Base-by-base conservation (phyloP, 2,329 filamentous ascomycete species). In the Hymenoscyphus fraxineus region DNA sequence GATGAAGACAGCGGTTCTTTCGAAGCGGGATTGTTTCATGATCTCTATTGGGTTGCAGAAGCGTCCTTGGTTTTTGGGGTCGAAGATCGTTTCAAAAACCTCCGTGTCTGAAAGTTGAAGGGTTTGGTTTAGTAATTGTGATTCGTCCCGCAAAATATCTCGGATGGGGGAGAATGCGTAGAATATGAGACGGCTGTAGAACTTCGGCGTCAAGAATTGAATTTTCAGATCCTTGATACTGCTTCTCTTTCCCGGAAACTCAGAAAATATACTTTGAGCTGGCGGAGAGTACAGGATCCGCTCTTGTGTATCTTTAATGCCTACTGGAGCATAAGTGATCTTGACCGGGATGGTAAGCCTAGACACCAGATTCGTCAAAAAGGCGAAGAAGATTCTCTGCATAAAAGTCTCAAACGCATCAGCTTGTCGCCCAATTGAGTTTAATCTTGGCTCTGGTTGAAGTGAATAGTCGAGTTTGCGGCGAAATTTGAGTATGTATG, bases 171-270 rank as follows among this genome's bases (percentile, higher is more conserved):
- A 62, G 54, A 62, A 62, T 0, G 83, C 79, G 71, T 91, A 90
- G 67, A 84, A 81, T 0, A 87, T 80, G 58, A 91, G 86, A 35
- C 87, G 82, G 13, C 83, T 81, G 77, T 92, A 92, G 72, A 92
- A 92, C 0, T 78, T 79, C 0, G 89, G 88, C 0, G 85, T 88
- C 22, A 89, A 74, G 4, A 91, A 78, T 61, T 81, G 82, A 58
- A 91, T 77, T 55, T 84, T 82, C 6, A 89, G 60, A 74, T 65
- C 51, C 27, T 80, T 76, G 2, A 66, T 65, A 2, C 61, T 60
- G 1, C 65, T 47, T 56, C 19, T 35, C 15, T 55, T 39, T 10
- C 12, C 57, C n/a, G 57, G 41, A 2, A 65, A 60, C 13, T 58
- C 61, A 10, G 44, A 61, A 16, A 56, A 32, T 0, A 69, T 61